Percentiles rank a stretch among this genome's conserved stretches.
These are phyloP conservation scores for Pilasporangium apinafurcum DNA, from an alignment of 352 stramenopile genomes.

Conservation along the genomic window DNA sequence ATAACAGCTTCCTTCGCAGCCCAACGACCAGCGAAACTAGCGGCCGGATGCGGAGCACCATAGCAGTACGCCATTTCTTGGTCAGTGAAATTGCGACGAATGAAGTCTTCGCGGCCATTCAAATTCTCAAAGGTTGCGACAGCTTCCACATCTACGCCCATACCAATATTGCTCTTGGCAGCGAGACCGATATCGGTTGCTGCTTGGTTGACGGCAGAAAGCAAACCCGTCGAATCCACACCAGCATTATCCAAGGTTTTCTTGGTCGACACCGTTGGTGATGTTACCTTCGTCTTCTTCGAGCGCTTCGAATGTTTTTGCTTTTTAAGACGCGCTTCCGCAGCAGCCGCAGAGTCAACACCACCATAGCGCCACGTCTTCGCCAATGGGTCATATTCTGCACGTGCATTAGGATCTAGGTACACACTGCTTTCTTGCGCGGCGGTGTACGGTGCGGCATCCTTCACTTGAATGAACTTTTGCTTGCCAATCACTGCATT, in stretches of 20 bases:
- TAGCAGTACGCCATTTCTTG: slow-evolving; percentile 85
- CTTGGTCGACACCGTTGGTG: not conserved
- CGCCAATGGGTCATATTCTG: slow-evolving; percentile 54
- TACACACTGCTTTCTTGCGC: slow-evolving; percentile 83
- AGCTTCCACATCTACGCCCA: slow-evolving; percentile 82
- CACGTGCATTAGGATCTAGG: slow-evolving; percentile 74
- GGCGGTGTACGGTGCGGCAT: slow-evolving; percentile 70
- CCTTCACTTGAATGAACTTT: slow-evolving; percentile 75
- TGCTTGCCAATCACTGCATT: slow-evolving; percentile 74
- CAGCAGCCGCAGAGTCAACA: slow-evolving; percentile 22
- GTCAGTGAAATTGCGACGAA: slow-evolving; percentile 86
- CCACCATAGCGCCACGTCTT: slow-evolving; percentile 73
- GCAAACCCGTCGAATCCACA: slow-evolving; percentile 33
- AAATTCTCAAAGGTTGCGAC: slow-evolving; percentile 80
- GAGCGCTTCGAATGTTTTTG: slow-evolving; percentile 31
- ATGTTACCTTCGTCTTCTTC: slow-evolving; percentile 2
- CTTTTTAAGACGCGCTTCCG: slow-evolving; percentile 23
- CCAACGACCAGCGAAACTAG: slow-evolving; percentile 85
- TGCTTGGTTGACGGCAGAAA: slow-evolving; percentile 52
- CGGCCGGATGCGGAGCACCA: slow-evolving; percentile 63
- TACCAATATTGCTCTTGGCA: slow-evolving; percentile 40
- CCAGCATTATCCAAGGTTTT: not conserved
- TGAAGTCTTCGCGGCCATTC: slow-evolving; percentile 73
- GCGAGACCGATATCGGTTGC: slow-evolving; percentile 37
- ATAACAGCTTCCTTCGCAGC: slow-evolving; percentile 88